phyloP scores from a whole-genome alignment of 164 flowering plant species.

The Piper betle region DNA sequence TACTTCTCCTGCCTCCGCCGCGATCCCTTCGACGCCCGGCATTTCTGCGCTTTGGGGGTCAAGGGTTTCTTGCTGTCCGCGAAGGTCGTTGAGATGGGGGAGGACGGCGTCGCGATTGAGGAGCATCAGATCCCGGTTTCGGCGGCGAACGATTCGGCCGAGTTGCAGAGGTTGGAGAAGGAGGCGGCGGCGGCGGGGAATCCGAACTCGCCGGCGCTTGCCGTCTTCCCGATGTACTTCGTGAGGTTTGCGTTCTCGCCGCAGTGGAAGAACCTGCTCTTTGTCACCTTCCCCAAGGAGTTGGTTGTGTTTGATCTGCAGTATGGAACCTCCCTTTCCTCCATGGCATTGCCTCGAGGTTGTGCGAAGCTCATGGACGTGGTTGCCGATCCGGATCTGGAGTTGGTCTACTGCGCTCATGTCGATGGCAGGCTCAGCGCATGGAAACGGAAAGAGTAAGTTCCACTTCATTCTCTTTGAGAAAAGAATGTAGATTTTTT shows the following conservation, averaged over 20 bases:
- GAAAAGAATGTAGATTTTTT: not conserved
- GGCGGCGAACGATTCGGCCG: constrained; percentile 25
- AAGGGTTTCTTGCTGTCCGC: constrained; percentile 65
- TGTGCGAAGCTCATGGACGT: constrained; percentile 78
- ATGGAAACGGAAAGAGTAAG: constrained; percentile 92
- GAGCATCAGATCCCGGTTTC: constrained; percentile 31
- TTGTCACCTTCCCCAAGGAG: constrained; percentile 77
- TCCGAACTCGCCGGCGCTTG: constrained; percentile 47
- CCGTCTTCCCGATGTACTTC: constrained; percentile 46
- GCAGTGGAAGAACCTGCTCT: constrained; percentile 70
- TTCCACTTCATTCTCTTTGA: not conserved
- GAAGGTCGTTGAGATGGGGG: constrained; percentile 36
- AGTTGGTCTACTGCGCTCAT: constrained; percentile 74
- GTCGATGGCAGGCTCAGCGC: constrained; percentile 86
- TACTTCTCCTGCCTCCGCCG: constrained; percentile 69
- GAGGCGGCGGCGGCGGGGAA: constrained; percentile 18
- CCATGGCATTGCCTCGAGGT: constrained; percentile 55
- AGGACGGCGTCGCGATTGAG: constrained; percentile 42
- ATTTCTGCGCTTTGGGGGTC: constrained; percentile 56
- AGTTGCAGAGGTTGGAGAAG: constrained; percentile 50
- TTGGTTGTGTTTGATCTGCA: constrained; percentile 82
- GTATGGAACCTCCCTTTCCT: constrained; percentile 50
- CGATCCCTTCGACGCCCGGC: constrained; percentile 85
- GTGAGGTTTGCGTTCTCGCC: constrained; percentile 65
- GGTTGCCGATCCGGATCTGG: constrained; percentile 61